Conservation (phyloP, 352 stramenopile genomes). For the Pythium plurisporium region DNA sequence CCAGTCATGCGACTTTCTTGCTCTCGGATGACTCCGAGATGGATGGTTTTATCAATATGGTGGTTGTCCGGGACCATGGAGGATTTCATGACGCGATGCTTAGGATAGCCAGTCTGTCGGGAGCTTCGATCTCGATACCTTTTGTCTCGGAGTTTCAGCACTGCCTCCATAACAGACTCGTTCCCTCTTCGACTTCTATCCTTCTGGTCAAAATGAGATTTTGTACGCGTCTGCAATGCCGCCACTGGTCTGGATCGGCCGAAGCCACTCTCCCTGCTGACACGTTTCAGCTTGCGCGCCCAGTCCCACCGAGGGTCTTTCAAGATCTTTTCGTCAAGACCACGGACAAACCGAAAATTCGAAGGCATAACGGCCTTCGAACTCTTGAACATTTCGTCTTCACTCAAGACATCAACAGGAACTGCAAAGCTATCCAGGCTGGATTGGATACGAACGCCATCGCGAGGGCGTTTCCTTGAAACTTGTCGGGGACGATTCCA, state of each 20-base stretch:
- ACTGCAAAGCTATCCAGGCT: conserved; percentile 16
- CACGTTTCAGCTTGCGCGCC: conserved; percentile 13
- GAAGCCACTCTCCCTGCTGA: conserved; percentile 1
- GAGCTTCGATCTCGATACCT: conserved; percentile 18
- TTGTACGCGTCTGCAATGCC: background rate
- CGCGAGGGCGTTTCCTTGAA: conserved; percentile 5
- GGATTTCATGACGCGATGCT: background rate
- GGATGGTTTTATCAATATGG: background rate
- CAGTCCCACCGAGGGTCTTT: conserved; percentile 24
- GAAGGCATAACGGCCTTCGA: background rate
- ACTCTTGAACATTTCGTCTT: background rate
- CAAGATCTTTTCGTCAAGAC: background rate
- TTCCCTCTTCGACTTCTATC: background rate
- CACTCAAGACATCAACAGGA: background rate
- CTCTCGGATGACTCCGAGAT: background rate
- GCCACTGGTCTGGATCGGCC: background rate
- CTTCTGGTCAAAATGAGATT: background rate
- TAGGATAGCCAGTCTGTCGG: background rate
- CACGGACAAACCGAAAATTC: conserved; percentile 16
- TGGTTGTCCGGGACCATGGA: background rate
- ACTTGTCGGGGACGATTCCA: background rate
- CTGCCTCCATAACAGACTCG: conserved; percentile 35
- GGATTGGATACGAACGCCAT: background rate
- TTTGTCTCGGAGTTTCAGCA: conserved; percentile 51
- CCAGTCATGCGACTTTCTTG: background rate